phyloP scores from a whole-genome alignment of 2,329 filamentous ascomycete genomes.

The Claviceps capensis region DNA sequence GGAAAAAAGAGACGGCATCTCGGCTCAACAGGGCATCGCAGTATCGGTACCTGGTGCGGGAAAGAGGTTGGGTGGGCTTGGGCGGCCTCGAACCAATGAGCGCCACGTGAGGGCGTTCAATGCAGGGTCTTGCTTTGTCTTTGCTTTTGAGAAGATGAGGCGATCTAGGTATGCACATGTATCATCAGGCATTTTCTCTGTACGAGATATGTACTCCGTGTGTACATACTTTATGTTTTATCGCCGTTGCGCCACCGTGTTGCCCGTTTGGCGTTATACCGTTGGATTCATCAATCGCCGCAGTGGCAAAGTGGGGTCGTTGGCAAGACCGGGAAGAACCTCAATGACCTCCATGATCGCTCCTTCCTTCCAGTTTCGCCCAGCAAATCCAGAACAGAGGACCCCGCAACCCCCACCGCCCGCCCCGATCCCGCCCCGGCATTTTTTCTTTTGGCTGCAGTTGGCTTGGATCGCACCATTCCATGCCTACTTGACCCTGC shows the following conservation, averaged over 20 bases:
- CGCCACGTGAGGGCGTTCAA: no score
- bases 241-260: not conserved
- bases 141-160: not conserved
- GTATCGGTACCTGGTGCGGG: not conserved
- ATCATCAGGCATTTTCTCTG: no score
- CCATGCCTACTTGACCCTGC: not conserved
- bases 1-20: not conserved
- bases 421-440: constrained; percentile 1
- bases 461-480: constrained; percentile 1
- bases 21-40: not conserved
- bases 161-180: no score
- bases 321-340: not conserved
- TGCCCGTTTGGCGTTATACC: no score
- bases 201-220: no score
- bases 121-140: not conserved
- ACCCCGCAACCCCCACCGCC: constrained; percentile 1
- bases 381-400: not conserved
- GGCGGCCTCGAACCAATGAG: no score
- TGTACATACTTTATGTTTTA: no score
- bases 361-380: not conserved
- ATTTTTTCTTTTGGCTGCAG: not conserved
- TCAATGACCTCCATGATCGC: not conserved
- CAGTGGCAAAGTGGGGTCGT: not conserved
- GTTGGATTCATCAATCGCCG: not conserved
- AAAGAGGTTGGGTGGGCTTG: no score